Base-by-base conservation (phyloP, 192 early-diverging fungal genomes). In the Chytriomyces sp. region DNA sequence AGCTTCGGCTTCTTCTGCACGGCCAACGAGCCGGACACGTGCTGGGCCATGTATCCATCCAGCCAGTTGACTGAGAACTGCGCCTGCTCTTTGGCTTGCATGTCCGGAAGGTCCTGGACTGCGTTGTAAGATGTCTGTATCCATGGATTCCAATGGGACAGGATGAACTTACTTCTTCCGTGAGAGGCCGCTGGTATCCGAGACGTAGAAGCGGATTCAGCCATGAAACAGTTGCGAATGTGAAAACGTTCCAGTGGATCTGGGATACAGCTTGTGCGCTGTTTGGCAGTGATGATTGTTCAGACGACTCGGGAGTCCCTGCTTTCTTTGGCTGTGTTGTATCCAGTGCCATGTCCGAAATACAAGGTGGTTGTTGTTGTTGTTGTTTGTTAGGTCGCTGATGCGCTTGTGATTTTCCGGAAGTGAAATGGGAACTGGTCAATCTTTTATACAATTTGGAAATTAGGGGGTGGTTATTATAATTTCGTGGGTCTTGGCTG, bases 211-310 rank as follows among this genome's bases (percentile, higher is more conserved):
- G 26, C 47, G 68, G 67, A 63, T 64, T 57, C n/a, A 78, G 63
- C 77, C 77, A 78, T 47, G 68, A 43, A 11, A 78, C 69, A 24
- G 77, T 78, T 11, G 77, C 20, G 57, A 78, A 78, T 8, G 61
- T 72, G 7, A 70, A n/a, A 9, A 61, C 46, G 45, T 78, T 78
- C 77, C 77, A 57, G 53, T 57, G 53, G 53, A 57, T 57, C 16
- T 20, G 53, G 53, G 13, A 20, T 2, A 57, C 53, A 57, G 53
- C 53, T 57, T 13, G 20, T 5, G 53, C 53, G 5, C 53, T 35
- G 35, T 4, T 35, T 35, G 35, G 35, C 4, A 35, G 35, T 35
- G 35, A 3, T 35, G 35, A 35, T 35, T 35, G 35, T 35, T 35
- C 35, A 35, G 35, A 35, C 2, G 35, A 35, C 35, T 35, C 35